Evolutionary conservation across 2,329 filamentous ascomycete species (phyloP), one percentile per base, ranked within the genome.

Genomic region (Stachybotrys chlorohalonatus): DNA sequence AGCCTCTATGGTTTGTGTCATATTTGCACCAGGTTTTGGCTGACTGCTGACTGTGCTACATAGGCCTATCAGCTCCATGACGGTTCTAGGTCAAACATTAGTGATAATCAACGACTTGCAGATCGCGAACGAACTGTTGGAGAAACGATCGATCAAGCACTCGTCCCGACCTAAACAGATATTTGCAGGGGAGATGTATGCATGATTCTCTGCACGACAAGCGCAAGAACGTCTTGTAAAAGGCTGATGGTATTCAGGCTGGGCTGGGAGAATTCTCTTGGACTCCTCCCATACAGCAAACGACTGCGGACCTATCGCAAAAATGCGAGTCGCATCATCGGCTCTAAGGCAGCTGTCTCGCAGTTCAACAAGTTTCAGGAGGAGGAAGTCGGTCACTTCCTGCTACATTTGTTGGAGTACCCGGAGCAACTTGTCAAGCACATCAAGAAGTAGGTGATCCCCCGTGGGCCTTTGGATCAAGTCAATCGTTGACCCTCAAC

Each of bases 31-130:
- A 5, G n/a, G 5, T 9, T 16, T 6, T 48, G 7, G 2, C 9
- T 16, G 6, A 30, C 24, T 13, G 6, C 47, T 48, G 24, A 48
- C n/a, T 16, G 2, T 42, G 36, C 3, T 42, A 42, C 36, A 42
- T 7, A 56, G 71, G 89, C 85, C 66, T 1, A 60, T 66, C 1
- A 66, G 63, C 47, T 67, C 71, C 11, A 52, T 75, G 15, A 73
- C 66, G 0, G 64, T 72, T 1, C 56, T 75, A 31, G 73, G 74
- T 0, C 66, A 71, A 47, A 73, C 72, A 0, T 62, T 75, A 5
- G 59, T 77, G 9, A 62, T 77, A 15, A 57, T 77, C 7, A 72
- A 75, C 54, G 72, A 72, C 48, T 51, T 58, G 2, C 56, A 64
- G 0, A 55, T 71, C 0, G 72, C 71, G 0, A 57, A 66, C 5